These are phyloP conservation scores for Phytophthora hibernalis DNA, from an alignment of 352 stramenopile genomes.

Conservation along the genomic window DNA sequence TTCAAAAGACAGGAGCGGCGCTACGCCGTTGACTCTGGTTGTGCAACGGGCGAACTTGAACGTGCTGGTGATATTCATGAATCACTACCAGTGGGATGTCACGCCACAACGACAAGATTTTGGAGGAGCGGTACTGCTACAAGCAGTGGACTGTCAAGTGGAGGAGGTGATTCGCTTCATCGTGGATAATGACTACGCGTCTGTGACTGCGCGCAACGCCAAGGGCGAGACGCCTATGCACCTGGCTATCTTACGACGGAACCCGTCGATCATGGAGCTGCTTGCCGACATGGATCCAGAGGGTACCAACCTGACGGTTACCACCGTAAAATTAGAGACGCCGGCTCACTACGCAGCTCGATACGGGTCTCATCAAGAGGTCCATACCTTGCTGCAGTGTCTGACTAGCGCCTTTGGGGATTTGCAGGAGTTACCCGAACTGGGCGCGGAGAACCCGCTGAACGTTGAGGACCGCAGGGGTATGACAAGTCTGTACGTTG, in stretches of 20 bases:
- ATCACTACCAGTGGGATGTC: conserved; percentile 32
- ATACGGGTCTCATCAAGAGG: conserved; percentile 9
- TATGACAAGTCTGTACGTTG: conserved; percentile 12
- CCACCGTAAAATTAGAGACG: conserved; percentile 1
- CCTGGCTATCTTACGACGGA: conserved; percentile 16
- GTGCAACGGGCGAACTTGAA: conserved; percentile 11
- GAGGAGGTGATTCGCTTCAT: conserved; percentile 24
- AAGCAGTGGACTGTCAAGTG: conserved; percentile 11
- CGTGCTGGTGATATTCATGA: conserved; percentile 32
- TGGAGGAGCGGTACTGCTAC: conserved; percentile 12
- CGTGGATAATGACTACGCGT: conserved; percentile 24
- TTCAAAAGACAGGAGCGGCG: conserved; percentile 17
- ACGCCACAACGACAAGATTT: conserved; percentile 25
- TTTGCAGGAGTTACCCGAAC: conserved; percentile 1
- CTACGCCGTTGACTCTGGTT: conserved; percentile 19
- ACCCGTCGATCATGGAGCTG: conserved; percentile 22
- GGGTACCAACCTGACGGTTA: background rate
- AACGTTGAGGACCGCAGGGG: conserved; percentile 3
- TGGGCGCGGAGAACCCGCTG: conserved; percentile 15
- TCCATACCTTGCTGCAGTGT: conserved; percentile 20
- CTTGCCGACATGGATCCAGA: conserved; percentile 21
- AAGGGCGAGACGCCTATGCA: conserved; percentile 28
- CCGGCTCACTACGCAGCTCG: conserved; percentile 26
- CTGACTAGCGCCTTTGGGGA: conserved; percentile 6
- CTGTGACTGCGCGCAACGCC: conserved; percentile 9